Percentiles rank a stretch among this genome's conserved stretches.
phyloP scores from a whole-genome alignment of 192 early-diverging fungal genomes.

The Linnemannia hyalina region DNA sequence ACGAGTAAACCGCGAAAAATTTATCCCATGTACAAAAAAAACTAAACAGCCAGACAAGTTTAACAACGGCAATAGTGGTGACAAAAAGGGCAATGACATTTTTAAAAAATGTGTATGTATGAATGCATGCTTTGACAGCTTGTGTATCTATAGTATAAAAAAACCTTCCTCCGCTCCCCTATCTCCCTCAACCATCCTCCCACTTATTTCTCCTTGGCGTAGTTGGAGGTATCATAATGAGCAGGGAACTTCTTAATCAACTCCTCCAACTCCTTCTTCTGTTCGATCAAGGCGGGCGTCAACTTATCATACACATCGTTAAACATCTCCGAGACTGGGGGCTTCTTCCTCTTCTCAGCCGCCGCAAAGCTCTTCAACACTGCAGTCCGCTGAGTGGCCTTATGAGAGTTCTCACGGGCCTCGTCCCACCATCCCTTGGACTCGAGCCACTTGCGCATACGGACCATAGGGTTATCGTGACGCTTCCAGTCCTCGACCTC shows the following conservation, averaged over 20 bases:
- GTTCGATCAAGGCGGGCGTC: constrained; percentile 80
- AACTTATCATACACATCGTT: constrained; percentile 94
- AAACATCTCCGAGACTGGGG: constrained; percentile 85
- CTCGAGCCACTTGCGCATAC: constrained; percentile 93
- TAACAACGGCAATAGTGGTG: no score
- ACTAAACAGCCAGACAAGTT: no score
- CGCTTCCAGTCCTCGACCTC: constrained; percentile 93
- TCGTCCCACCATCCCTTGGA: constrained; percentile 87
- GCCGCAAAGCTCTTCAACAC: constrained; percentile 86
- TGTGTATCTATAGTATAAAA: not conserved
- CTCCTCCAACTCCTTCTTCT: constrained; percentile 82
- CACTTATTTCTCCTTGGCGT: constrained; percentile 44
- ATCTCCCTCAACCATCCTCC: not conserved
- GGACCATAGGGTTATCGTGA: constrained; percentile 88
- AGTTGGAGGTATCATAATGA: constrained; percentile 72
- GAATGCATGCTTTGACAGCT: not conserved
- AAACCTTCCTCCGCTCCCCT: not conserved
- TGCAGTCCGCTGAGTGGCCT: constrained; percentile 73
- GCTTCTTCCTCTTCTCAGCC: constrained; percentile 93
- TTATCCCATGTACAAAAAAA: no score
- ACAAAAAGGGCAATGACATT: not conserved
- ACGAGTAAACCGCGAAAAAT: no score
- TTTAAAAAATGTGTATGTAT: not conserved
- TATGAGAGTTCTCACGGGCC: constrained; percentile 74
- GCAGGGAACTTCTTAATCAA: constrained; percentile 89